Conservation (phyloP, 2,329 filamentous ascomycete genomes). For the Meredithiella fracta region DNA sequence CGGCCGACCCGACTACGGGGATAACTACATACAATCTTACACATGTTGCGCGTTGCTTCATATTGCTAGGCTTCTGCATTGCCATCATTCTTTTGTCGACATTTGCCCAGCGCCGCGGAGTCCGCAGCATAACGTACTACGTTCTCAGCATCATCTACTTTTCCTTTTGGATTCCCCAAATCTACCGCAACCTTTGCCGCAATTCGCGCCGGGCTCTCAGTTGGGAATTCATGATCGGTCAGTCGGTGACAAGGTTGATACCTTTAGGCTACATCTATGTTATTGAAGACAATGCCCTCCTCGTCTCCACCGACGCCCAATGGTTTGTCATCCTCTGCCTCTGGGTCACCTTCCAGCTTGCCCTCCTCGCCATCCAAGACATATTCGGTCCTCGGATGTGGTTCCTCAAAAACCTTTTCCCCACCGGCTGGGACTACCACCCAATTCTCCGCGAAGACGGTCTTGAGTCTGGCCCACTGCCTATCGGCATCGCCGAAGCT, state of each 20-base stretch:
- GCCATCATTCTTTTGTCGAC: slow-evolving; percentile 44
- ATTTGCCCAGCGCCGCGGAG: slow-evolving; percentile 39
- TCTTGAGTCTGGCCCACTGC: slow-evolving; percentile 61
- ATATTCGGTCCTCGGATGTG: slow-evolving; percentile 80
- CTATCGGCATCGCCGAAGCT: slow-evolving; percentile 45
- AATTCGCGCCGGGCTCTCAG: slow-evolving; percentile 84
- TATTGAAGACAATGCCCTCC: slow-evolving; percentile 54
- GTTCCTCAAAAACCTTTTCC: slow-evolving; percentile 49
- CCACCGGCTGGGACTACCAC: slow-evolving; percentile 88
- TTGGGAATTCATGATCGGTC: slow-evolving; percentile 79
- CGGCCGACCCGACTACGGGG: slow-evolving; percentile 22
- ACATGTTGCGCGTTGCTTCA: slow-evolving; percentile 38
- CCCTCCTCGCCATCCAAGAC: slow-evolving; percentile 64
- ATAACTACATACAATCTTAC: slow-evolving; percentile 30
- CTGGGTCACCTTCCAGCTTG: slow-evolving; percentile 81
- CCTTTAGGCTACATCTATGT: slow-evolving; percentile 80
- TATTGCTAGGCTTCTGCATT: slow-evolving; percentile 37
- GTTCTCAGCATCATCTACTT: slow-evolving; percentile 57
- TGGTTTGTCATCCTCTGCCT: slow-evolving; percentile 45
- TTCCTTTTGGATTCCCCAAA: slow-evolving; percentile 85
- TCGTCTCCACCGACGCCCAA: slow-evolving; percentile 57
- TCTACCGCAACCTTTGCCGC: slow-evolving; percentile 73
- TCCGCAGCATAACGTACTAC: slow-evolving; percentile 44
- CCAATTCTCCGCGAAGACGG: slow-evolving; percentile 72
- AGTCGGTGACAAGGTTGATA: slow-evolving; percentile 59